Evolutionary conservation across 352 stramenopile genomes (phyloP).

Genomic region (Peronospora tabacina): DNA sequence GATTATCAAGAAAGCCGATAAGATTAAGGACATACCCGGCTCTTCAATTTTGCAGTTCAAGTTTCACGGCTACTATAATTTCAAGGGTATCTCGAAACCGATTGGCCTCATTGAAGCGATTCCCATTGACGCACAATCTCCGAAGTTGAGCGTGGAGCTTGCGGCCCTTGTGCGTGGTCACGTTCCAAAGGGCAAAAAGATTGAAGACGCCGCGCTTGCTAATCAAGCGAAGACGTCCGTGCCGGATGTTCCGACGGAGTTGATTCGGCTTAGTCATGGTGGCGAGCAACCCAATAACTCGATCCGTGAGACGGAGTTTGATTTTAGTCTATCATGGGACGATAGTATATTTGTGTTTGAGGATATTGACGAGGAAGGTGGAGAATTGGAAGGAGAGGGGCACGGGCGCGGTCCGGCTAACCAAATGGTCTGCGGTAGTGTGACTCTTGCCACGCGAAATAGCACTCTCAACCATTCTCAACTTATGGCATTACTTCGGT

Average conservation of each 20-base stretch:
- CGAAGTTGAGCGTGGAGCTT: conserved; percentile 37
- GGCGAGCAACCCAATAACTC: conserved; percentile 65
- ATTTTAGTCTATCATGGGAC: conserved; percentile 60
- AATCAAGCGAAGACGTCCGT: conserved; percentile 45
- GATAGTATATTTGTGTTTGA: conserved; percentile 72
- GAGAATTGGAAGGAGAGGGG: conserved; percentile 33
- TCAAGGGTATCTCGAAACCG: conserved; percentile 80
- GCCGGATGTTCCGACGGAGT: conserved; percentile 42
- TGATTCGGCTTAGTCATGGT: conserved; percentile 52
- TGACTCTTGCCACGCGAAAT: conserved; percentile 40
- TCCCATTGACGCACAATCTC: conserved; percentile 49
- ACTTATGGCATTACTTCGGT: conserved; percentile 47
- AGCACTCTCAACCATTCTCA: conserved; percentile 55
- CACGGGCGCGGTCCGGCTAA: conserved; percentile 18
- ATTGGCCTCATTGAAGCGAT: conserved; percentile 79
- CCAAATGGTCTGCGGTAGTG: conserved; percentile 41
- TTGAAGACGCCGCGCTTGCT: conserved; percentile 43
- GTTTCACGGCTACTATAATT: conserved; percentile 71
- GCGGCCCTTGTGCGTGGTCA: conserved; percentile 28
- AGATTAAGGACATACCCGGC: conserved; percentile 36
- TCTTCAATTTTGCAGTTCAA: conserved; percentile 81
- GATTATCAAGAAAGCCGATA: conserved; percentile 36
- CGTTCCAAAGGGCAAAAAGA: conserved; percentile 52
- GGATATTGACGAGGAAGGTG: conserved; percentile 42
- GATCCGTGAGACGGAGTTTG: conserved; percentile 78